Percentiles rank a stretch among this genome's conserved stretches.
Evolutionary conservation across 2,329 filamentous ascomycete species (phyloP).

Genomic region (Elsinoe fawcettii): DNA sequence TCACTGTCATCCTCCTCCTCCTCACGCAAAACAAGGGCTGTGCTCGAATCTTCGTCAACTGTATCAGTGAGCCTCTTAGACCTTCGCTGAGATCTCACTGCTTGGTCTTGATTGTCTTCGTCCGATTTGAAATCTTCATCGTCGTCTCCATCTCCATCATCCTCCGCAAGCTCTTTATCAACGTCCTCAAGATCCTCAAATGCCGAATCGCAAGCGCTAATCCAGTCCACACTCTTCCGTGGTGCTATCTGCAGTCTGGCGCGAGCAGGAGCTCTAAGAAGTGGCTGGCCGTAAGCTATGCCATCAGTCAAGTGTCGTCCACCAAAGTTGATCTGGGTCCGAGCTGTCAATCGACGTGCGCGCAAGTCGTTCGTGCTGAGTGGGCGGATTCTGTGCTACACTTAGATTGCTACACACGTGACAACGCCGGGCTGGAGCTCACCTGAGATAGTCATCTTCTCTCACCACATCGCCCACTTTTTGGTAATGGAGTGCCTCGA

Average conservation of each 20-base stretch:
- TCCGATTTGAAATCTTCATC: conserved; percentile 17
- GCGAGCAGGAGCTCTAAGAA: conserved; percentile 53
- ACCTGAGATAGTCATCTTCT: conserved; percentile 79
- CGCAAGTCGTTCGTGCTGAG: conserved; percentile 68
- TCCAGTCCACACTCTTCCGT: conserved; percentile 51
- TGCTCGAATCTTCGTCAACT: not conserved
- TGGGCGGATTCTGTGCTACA: conserved; percentile 60
- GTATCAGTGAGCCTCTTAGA: not conserved
- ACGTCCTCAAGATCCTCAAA: conserved; percentile 27
- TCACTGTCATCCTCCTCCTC: conserved; percentile 15
- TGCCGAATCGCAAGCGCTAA: not conserved
- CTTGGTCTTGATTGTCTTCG: conserved; percentile 9
- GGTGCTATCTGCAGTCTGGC: conserved; percentile 66
- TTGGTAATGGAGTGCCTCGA: conserved; percentile 84
- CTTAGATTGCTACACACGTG: not conserved
- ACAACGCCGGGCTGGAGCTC: conserved; percentile 30
- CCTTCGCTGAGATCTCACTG: not conserved
- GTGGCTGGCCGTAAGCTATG: conserved; percentile 70
- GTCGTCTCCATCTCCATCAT: not conserved
- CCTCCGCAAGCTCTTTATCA: conserved; percentile 20
- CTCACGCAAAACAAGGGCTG: not conserved
- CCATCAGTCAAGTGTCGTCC: conserved; percentile 81
- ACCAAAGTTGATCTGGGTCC: conserved; percentile 70
- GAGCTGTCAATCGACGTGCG: conserved; percentile 63
- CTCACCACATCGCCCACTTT: conserved; percentile 61